Percentiles rank a stretch among this genome's conserved stretches.
These are phyloP conservation scores for Paspalum notatum DNA, from an alignment of 176 grass and related monocot species.

Conservation along the genomic window DNA sequence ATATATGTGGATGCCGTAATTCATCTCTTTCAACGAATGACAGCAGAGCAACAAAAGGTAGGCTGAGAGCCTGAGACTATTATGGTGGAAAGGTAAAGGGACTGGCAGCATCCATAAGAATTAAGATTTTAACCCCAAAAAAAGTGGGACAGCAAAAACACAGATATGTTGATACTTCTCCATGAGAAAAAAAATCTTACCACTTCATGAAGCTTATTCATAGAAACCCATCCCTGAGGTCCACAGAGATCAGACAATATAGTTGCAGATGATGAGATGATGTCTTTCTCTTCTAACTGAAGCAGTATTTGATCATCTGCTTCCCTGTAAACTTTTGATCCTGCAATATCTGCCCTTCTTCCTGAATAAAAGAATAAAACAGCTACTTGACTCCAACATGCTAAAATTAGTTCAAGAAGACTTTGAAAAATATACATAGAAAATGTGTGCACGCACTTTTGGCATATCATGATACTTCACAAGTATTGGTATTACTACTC, in stretches of 20 bases:
- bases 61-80: background rate
- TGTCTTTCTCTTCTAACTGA: constrained; percentile 91
- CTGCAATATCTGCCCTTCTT: constrained; percentile 43
- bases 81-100: background rate
- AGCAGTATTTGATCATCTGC: constrained; percentile 74
- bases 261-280: constrained; percentile 72
- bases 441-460: background rate
- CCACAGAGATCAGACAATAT: constrained; percentile 73
- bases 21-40: background rate
- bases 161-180: background rate
- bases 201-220: constrained; percentile 78
- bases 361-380: constrained; percentile 35
- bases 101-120: background rate
- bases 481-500: background rate
- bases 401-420: constrained; percentile 12
- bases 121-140: background rate
- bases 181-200: constrained; percentile 41
- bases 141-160: background rate
- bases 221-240: constrained; percentile 66
- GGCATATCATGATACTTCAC: background rate
- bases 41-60: background rate
- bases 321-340: constrained; percentile 62
- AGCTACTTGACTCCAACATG: constrained; percentile 3
- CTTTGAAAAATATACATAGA: background rate
- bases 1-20: background rate